Base-by-base conservation (phyloP, 768 basidiomycete species). In the Trametes sanguinea region DNA sequence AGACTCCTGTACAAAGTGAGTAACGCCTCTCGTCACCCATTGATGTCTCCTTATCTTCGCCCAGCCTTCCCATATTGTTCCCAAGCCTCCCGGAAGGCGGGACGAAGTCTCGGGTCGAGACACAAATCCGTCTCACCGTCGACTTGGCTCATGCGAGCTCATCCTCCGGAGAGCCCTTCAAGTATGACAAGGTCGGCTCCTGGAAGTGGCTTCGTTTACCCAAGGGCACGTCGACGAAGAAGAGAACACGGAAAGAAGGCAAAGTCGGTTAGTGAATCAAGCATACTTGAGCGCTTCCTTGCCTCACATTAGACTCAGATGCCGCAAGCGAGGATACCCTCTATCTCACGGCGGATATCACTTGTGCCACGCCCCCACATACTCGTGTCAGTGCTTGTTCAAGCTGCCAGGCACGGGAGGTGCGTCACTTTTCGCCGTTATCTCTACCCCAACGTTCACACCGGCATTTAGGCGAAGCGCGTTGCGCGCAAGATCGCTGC, bases 41-140 rank as follows among this genome's bases (percentile, higher is more conserved):
- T 62, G 30, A 27, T 27, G 35, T 61, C 40, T 16, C 9, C 52
- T 63, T 40, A 52, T 57, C 37, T 22, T 40, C 54, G 27, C 39
- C 16, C 67, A 94, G 92, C 68, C 82, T 94, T 58, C 83, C 90
- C 29, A 89, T 96, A 60, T 80, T 92, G 72, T 85, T 93, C 45
- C 90, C 92, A 22, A 92, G 86, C 69, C 86, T 96, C 56, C 93
- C 94, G 5, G 84, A 85, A 67, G 77, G 79, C 46, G 94, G 94
- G 29, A 88, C 94, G 13, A 95, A 96, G 75, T 94, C 91, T 50
- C 85, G 94, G 37, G 94, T 96, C n/a, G 94, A 96, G 74, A 96
- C 94, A 2, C 94, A 96, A 78, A 87, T 96, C 51, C 87, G 94
- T 70, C 84, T 95, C 43, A 85, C 88, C 3, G 79, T 96, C 42